Evolutionary conservation across 2,329 filamentous ascomycete genomes (phyloP).

Genomic region (Xylariaceae sp.): DNA sequence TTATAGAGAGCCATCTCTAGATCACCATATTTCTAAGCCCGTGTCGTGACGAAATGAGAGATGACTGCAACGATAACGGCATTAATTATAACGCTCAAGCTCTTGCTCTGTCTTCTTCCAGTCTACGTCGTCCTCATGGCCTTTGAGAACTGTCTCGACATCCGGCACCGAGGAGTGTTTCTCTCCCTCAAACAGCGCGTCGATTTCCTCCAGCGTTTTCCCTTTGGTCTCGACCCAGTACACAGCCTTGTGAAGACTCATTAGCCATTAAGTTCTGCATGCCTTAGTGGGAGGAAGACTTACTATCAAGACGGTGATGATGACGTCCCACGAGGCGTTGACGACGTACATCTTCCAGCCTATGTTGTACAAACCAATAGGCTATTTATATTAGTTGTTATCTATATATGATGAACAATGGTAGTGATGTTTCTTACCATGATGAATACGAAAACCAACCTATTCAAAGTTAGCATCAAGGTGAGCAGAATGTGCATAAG

Average conservation of each 20-base stretch:
- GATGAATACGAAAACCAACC: slow-evolving; percentile 36
- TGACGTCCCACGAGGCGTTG: slow-evolving; percentile 41
- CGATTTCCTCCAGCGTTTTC: slow-evolving; percentile 37
- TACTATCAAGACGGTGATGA: slow-evolving; percentile 37
- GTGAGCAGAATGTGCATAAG: too few species aligned
- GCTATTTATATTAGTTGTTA: too few species aligned
- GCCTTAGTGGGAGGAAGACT: slow-evolving; percentile 14
- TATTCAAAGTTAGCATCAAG: neutral
- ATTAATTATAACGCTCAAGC: too few species aligned
- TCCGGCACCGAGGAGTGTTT: slow-evolving; percentile 31
- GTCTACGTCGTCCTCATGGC: slow-evolving; percentile 20
- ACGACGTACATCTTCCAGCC: slow-evolving; percentile 47
- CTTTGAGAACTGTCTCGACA: slow-evolving; percentile 24
- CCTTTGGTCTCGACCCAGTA: slow-evolving; percentile 38
- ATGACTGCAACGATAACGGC: too few species aligned
- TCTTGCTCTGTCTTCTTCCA: slow-evolving; percentile 21
- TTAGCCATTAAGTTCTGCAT: neutral
- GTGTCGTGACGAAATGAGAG: too few species aligned
- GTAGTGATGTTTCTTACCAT: too few species aligned
- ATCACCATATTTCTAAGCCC: too few species aligned
- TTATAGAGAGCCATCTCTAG: too few species aligned
- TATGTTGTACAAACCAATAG: slow-evolving; percentile 39
- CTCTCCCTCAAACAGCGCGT: slow-evolving; percentile 33
- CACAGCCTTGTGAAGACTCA: slow-evolving; percentile 22
- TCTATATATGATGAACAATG: too few species aligned